Evolutionary conservation across 2,329 filamentous ascomycete genomes (phyloP).

Genomic region (Plectosphaerella sp.): DNA sequence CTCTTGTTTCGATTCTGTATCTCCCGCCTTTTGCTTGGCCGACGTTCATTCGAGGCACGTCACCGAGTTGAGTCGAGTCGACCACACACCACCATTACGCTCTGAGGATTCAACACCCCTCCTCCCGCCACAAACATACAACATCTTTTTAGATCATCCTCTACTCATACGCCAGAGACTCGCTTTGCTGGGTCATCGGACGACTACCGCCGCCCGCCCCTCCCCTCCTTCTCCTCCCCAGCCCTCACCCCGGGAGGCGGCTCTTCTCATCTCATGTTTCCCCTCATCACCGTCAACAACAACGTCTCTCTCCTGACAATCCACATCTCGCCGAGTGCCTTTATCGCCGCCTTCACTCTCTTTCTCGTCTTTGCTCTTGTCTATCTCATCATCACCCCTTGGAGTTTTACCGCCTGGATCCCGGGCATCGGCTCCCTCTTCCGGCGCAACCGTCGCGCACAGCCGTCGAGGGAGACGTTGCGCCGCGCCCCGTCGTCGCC

Average conservation of each 20-base stretch:
- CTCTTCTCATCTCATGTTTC: slow-evolving; percentile 38
- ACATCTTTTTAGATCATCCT: not conserved
- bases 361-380: slow-evolving; percentile 48
- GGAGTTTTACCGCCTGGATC: slow-evolving; percentile 9
- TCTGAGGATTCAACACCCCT: not conserved
- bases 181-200: too few species aligned
- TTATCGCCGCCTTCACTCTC: slow-evolving; percentile 45
- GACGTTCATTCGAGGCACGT: too few species aligned
- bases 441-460: slow-evolving; percentile 13
- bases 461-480: slow-evolving; percentile 10
- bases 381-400: slow-evolving; percentile 38
- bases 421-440: slow-evolving; percentile 14
- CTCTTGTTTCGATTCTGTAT: too few species aligned
- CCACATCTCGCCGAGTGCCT: slow-evolving; percentile 54
- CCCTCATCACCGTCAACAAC: slow-evolving; percentile 54
- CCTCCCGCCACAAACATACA: not conserved
- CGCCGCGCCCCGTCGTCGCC: slow-evolving; percentile 6
- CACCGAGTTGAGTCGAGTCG: too few species aligned
- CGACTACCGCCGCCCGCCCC: not conserved
- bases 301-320: slow-evolving; percentile 57
- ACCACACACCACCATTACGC: not conserved
- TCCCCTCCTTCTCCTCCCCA: not conserved
- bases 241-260: not conserved
- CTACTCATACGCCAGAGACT: not conserved
- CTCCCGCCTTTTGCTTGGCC: too few species aligned